These are phyloP conservation scores for Penicillium robsamsonii DNA, from an alignment of 495 filamentous ascomycete genomes.

Conservation along the genomic window DNA sequence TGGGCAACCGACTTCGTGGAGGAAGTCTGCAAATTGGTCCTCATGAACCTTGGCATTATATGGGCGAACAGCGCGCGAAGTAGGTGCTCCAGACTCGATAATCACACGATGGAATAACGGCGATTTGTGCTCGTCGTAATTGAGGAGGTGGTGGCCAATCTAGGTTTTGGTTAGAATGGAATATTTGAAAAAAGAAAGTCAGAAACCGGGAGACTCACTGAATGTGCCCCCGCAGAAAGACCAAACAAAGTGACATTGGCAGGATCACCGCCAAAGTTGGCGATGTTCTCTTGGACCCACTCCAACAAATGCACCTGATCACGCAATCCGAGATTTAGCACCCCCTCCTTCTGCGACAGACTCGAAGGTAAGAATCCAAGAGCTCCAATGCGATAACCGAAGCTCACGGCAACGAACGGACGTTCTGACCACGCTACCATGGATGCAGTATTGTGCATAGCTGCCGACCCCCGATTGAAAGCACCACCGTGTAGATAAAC, in stretches of 20 bases:
- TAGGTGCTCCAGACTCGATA: constrained; percentile 61
- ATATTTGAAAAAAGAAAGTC: neutral
- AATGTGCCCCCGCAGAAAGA: constrained; percentile 61
- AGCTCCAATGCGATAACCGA: constrained; percentile 61
- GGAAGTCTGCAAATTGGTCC: constrained; percentile 58
- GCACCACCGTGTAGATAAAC: constrained; percentile 51
- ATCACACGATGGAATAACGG: constrained; percentile 61
- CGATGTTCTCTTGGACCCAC: constrained; percentile 62
- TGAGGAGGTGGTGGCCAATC: constrained; percentile 65
- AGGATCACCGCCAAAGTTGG: constrained; percentile 58
- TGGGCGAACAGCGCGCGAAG: constrained; percentile 57
- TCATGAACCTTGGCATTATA: constrained; percentile 57
- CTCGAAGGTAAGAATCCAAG: constrained; percentile 60
- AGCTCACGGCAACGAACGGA: constrained; percentile 58
- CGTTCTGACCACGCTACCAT: constrained; percentile 56
- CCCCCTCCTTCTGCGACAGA: constrained; percentile 49
- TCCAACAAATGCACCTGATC: constrained; percentile 58
- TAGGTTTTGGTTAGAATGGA: constrained; percentile 22
- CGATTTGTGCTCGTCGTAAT: constrained; percentile 33
- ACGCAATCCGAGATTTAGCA: constrained; percentile 61
- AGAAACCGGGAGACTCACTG: constrained; percentile 32
- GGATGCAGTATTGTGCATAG: constrained; percentile 41
- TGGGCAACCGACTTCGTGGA: constrained; percentile 43
- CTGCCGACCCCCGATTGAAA: constrained; percentile 37
- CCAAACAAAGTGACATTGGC: constrained; percentile 64